Evolutionary conservation across 805 yeast genomes (phyloP).

Genomic region (Yamadazyma scolyti): DNA sequence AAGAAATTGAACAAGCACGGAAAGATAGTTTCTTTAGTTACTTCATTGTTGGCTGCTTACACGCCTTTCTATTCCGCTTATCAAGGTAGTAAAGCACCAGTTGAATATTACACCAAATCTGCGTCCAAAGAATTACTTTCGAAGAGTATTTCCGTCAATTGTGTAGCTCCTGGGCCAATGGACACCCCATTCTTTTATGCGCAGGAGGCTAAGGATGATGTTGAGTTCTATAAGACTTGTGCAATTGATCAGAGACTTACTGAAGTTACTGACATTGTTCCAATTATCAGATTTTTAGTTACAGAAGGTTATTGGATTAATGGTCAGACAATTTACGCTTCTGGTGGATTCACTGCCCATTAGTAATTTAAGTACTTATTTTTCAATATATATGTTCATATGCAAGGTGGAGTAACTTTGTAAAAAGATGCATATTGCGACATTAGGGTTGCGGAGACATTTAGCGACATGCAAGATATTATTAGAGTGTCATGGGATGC

Average conservation of each 20-base stretch:
- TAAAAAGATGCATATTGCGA: too few relatives aligned
- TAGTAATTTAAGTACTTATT: constrained; percentile 17
- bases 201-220: constrained; percentile 51
- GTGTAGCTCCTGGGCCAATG: constrained; percentile 67
- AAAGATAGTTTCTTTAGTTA: constrained; percentile 52
- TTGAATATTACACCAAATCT: constrained; percentile 49
- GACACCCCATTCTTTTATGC: constrained; percentile 64
- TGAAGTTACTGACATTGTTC: constrained; percentile 57
- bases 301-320: constrained; percentile 68
- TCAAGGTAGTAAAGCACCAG: constrained; percentile 58
- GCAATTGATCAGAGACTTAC: constrained; percentile 51
- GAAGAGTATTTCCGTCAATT: constrained; percentile 47
- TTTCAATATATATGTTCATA: too few relatives aligned
- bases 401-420: too few relatives aligned
- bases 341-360: constrained; percentile 66
- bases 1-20: constrained; percentile 49
- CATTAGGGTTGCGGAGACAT: too few relatives aligned
- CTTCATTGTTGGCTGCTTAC: constrained; percentile 65
- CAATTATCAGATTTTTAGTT: constrained; percentile 55
- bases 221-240: constrained; percentile 53
- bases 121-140: constrained; percentile 51
- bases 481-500: too few relatives aligned
- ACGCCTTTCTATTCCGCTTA: constrained; percentile 48
- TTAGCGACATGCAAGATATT: too few relatives aligned
- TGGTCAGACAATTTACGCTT: constrained; percentile 64